Conservation (phyloP, 2,329 filamentous ascomycete species). For the Aspergillus pseudoviridinutans region DNA sequence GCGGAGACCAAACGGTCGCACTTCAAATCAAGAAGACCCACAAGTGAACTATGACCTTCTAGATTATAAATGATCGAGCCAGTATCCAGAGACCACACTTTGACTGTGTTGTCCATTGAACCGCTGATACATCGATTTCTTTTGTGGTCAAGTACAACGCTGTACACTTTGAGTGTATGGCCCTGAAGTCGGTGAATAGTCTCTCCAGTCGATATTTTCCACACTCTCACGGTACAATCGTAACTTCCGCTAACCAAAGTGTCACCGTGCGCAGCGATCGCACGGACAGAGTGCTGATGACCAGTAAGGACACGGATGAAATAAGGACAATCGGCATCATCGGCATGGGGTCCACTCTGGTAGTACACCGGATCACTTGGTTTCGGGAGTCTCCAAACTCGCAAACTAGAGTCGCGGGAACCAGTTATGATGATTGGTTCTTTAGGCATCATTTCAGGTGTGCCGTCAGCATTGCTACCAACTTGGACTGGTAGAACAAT, state of each 20-base stretch:
- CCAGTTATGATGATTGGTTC: slow-evolving; percentile 96
- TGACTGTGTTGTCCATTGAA: slow-evolving; percentile 97
- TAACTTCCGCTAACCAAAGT: slow-evolving; percentile 97
- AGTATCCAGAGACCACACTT: slow-evolving; percentile 92
- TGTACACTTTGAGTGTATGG: slow-evolving; percentile 92
- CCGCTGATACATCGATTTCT: slow-evolving; percentile 95
- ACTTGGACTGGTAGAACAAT: slow-evolving; percentile 84
- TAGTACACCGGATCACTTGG: slow-evolving; percentile 72
- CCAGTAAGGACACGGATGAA: slow-evolving; percentile 84
- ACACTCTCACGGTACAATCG: slow-evolving; percentile 90
- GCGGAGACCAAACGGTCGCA: slow-evolving; percentile 90
- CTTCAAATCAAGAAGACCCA: slow-evolving; percentile 84
- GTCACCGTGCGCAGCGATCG: slow-evolving; percentile 91
- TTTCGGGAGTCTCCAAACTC: slow-evolving; percentile 90
- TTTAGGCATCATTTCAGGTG: slow-evolving; percentile 81
- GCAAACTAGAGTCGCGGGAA: slow-evolving; percentile 86
- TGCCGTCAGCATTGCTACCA: slow-evolving; percentile 66
- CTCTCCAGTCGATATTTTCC: slow-evolving; percentile 95
- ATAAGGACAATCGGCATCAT: slow-evolving; percentile 81
- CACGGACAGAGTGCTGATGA: slow-evolving; percentile 89
- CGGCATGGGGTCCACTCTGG: slow-evolving; percentile 69
- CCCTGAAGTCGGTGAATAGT: slow-evolving; percentile 78
- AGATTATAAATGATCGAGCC: slow-evolving; percentile 82
- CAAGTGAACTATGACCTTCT: slow-evolving; percentile 87
- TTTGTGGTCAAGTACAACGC: slow-evolving; percentile 86